phyloP scores from a whole-genome alignment of 2,329 filamentous ascomycete species.

The Talaromyces sp. region DNA sequence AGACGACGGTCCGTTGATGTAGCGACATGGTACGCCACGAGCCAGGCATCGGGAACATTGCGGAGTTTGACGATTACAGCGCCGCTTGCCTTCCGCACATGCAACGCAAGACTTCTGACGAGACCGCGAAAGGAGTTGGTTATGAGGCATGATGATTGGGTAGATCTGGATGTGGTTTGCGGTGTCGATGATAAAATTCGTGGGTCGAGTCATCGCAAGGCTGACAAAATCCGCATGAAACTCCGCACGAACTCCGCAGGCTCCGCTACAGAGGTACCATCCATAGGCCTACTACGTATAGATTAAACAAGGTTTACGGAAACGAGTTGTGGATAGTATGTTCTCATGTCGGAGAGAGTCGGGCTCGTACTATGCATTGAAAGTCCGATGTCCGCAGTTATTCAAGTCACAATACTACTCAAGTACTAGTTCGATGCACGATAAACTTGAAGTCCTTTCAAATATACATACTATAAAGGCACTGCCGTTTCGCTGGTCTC shows the following conservation, averaged over 20 bases:
- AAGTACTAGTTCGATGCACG: too few relatives aligned
- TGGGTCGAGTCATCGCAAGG: not conserved
- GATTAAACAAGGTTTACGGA: too few relatives aligned
- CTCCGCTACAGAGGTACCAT: not conserved
- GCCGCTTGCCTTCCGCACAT: conserved; percentile 17
- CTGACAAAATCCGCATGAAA: conserved; percentile 2
- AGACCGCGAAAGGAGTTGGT: conserved; percentile 2
- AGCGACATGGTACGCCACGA: conserved; percentile 12
- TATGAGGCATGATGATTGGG: conserved; percentile 4
- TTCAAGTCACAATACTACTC: too few relatives aligned
- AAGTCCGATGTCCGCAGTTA: conserved; percentile 2
- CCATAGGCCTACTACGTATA: too few relatives aligned
- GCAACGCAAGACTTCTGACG: conserved; percentile 17
- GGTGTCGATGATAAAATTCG: not conserved
- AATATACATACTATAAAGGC: too few relatives aligned
- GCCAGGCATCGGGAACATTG: conserved; percentile 17
- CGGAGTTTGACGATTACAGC: conserved; percentile 18
- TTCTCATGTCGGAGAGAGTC: not conserved
- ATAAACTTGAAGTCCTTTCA: too few relatives aligned
- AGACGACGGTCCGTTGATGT: conserved; percentile 2
- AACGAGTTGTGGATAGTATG: not conserved
- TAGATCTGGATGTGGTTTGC: not conserved
- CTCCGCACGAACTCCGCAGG: conserved; percentile 1
- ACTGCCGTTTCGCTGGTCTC: too few relatives aligned
- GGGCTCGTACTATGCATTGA: not conserved